Percentiles rank a stretch among this genome's conserved stretches.
These are phyloP conservation scores for Abelmoschus esculentus DNA, from an alignment of 345 rosid species.

Conservation along the genomic window DNA sequence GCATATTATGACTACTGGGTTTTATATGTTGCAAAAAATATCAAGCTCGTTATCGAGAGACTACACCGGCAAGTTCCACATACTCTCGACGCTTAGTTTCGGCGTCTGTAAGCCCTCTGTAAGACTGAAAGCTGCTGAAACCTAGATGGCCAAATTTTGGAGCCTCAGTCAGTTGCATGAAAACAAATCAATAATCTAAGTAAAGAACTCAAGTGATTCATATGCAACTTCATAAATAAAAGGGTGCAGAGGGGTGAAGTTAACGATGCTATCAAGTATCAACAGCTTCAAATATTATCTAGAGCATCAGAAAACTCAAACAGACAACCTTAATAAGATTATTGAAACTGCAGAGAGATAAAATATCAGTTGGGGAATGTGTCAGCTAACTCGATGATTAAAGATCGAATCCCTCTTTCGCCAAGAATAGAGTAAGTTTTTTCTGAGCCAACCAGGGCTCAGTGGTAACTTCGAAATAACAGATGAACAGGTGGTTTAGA, in stretches of 20 bases:
- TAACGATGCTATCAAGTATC: neutral
- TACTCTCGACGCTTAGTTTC: constrained; percentile 23
- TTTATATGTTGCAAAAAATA: neutral
- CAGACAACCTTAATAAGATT: neutral
- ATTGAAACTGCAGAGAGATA: neutral
- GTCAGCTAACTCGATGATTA: neutral
- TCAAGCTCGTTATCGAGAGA: neutral
- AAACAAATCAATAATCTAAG: neutral
- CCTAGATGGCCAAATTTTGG: constrained; percentile 11
- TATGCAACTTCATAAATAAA: neutral
- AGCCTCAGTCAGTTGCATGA: neutral
- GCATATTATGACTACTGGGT: neutral
- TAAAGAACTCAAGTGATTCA: neutral
- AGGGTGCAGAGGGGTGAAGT: neutral
- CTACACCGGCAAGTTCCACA: constrained; percentile 25
- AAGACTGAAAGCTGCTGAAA: constrained; percentile 23
- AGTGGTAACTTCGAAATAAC: neutral
- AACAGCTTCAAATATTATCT: neutral
- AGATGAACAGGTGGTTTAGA: no score
- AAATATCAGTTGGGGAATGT: neutral
- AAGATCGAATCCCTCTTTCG: neutral
- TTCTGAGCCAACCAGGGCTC: neutral
- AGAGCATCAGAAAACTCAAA: neutral
- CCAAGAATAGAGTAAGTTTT: neutral
- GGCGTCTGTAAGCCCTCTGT: constrained; percentile 25